phyloP scores from a whole-genome alignment of 371 early-diverging fungal species.

The Amoeboradix gromovi region DNA sequence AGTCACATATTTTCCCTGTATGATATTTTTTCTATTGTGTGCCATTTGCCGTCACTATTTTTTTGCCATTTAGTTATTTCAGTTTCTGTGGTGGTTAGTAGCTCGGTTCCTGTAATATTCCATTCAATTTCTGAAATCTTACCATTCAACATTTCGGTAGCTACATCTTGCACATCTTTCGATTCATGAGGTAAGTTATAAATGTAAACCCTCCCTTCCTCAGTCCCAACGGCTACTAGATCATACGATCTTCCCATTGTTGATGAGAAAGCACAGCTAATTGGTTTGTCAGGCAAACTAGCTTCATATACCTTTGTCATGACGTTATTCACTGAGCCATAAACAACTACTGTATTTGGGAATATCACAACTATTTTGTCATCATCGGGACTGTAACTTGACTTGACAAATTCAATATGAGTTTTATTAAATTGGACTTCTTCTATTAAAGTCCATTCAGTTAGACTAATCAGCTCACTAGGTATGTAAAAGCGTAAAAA shows the following conservation, averaged over 20 bases:
- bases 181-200: neutral
- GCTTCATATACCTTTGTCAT: neutral
- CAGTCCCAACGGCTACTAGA: neutral
- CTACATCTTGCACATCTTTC: neutral
- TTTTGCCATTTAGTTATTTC: neutral
- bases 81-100: neutral
- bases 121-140: neutral
- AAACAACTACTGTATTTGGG: neutral
- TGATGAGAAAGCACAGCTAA: neutral
- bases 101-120: neutral
- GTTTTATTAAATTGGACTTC: neutral
- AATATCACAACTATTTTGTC: neutral
- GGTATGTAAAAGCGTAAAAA: neutral
- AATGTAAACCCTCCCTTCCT: neutral
- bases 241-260: neutral
- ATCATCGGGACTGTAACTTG: neutral
- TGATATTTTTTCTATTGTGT: neutral
- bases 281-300: neutral
- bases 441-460: neutral
- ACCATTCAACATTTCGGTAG: neutral
- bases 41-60: neutral
- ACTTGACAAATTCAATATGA: neutral
- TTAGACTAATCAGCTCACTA: neutral
- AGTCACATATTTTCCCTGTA: no score
- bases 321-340: neutral